A percentile compares a stretch with the other conserved stretches of the same genome.
Evolutionary conservation across 2,329 filamentous ascomycete species (phyloP).

Genomic region (Coniella vitis): DNA sequence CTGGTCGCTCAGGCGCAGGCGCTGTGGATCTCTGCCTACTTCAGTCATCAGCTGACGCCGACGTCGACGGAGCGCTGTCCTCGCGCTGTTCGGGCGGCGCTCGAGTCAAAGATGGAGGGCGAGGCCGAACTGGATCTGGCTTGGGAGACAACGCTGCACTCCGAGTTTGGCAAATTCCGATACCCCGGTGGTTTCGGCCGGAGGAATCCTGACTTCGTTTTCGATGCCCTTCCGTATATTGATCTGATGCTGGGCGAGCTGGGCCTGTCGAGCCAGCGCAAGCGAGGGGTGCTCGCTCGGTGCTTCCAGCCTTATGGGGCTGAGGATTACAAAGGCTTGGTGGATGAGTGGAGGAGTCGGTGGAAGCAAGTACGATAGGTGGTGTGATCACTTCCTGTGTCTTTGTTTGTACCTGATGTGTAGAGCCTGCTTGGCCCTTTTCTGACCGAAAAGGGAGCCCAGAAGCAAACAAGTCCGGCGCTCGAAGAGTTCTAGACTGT

Average conservation of each 20-base stretch:
- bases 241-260: constrained; percentile 21
- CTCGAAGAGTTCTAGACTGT: too few species aligned
- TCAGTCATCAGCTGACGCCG: too few species aligned
- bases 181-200: constrained; percentile 46
- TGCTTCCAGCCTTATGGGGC: constrained; percentile 11
- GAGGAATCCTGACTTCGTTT: constrained; percentile 48
- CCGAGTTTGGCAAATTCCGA: constrained; percentile 48
- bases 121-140: constrained; percentile 25
- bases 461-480: too few species aligned
- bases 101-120: constrained; percentile 41
- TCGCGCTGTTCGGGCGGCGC: too few species aligned
- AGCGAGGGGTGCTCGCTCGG: constrained; percentile 17
- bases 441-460: too few species aligned
- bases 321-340: constrained; percentile 21
- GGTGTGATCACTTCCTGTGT: too few species aligned
- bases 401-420: too few species aligned
- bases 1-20: constrained; percentile 32
- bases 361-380: too few species aligned
- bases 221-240: constrained; percentile 51
- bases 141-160: constrained; percentile 41
- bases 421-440: too few species aligned
- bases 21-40: constrained; percentile 52
- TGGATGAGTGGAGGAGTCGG: constrained; percentile 24
- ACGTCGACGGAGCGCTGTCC: too few species aligned
- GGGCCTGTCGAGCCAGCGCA: constrained; percentile 16